A percentile compares a stretch with the other conserved stretches of the same genome.
These are phyloP conservation scores for Paraphoma sp. DNA, from an alignment of 2,329 filamentous ascomycete genomes.

Conservation along the genomic window DNA sequence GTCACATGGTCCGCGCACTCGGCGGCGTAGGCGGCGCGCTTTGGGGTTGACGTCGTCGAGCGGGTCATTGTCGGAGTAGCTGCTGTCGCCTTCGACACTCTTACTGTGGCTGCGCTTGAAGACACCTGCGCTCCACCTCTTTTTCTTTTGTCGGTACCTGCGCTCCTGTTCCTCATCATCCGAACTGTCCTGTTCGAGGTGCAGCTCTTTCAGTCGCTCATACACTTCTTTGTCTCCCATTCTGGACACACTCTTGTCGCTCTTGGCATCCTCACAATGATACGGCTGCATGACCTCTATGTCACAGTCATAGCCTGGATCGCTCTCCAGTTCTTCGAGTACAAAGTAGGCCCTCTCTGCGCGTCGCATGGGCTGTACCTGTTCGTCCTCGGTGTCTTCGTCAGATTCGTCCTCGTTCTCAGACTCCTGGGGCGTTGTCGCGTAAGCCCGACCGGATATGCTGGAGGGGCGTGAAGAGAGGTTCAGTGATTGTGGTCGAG, in stretches of 20 bases:
- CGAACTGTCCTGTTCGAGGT: conserved; percentile 42
- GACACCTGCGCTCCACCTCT: conserved; percentile 50
- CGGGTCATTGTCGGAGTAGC: conserved; percentile 50
- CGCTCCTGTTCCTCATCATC: conserved; percentile 41
- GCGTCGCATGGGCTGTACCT: conserved; percentile 28
- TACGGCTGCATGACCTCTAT: conserved; percentile 54
- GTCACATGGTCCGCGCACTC: conserved; percentile 47
- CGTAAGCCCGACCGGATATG: conserved; percentile 41
- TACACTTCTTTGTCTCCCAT: conserved; percentile 37
- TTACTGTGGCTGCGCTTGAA: conserved; percentile 57
- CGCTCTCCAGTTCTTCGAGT: conserved; percentile 52
- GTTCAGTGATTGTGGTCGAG: conserved; percentile 42
- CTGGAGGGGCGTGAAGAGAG: conserved; percentile 48
- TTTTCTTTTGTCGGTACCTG: conserved; percentile 46
- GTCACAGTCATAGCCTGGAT: conserved; percentile 49
- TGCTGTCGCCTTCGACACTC: conserved; percentile 53
- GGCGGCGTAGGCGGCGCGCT: conserved; percentile 52
- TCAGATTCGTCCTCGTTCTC: conserved; percentile 36
- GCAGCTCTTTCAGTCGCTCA: conserved; percentile 42
- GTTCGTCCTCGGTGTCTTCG: conserved; percentile 36
- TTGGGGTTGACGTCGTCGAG: conserved; percentile 48
- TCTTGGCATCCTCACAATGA: conserved; percentile 52
- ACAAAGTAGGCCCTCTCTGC: conserved; percentile 45
- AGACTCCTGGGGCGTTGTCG: conserved; percentile 41
- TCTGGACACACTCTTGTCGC: conserved; percentile 34